A percentile compares a stretch with the other conserved stretches of the same genome.
Evolutionary conservation across 441 rosid species (phyloP).

Genomic region (Dalechampia spathulata): DNA sequence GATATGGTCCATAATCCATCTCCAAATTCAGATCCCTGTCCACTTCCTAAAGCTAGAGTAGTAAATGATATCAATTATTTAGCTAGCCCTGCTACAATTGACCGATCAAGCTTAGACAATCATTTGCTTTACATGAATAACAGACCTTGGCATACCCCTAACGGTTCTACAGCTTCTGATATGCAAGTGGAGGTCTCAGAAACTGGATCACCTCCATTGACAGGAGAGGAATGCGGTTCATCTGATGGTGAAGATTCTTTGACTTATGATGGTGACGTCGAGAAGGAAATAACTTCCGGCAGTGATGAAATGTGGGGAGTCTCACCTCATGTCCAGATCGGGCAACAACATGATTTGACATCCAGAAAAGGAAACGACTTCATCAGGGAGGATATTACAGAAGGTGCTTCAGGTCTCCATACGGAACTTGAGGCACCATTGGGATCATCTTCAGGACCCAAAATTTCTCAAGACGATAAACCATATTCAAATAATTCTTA

Average conservation of each 20-base stretch:
- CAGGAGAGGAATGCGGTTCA: slow-evolving; percentile 41
- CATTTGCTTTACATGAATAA: slow-evolving; percentile 26
- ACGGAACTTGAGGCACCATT: slow-evolving; percentile 14
- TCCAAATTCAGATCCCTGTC: slow-evolving; percentile 22
- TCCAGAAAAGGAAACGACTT: slow-evolving; percentile 16
- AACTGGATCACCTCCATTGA: slow-evolving; percentile 61
- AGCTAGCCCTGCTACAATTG: slow-evolving; percentile 34
- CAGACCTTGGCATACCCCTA: slow-evolving; percentile 38
- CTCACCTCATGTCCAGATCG: slow-evolving; percentile 24
- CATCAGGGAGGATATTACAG: slow-evolving; percentile 13
- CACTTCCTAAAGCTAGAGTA: slow-evolving; percentile 30
- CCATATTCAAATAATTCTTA: slow-evolving; percentile 5
- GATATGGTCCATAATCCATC: slow-evolving; percentile 15
- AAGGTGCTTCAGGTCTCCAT: slow-evolving; percentile 8
- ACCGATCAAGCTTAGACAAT: slow-evolving; percentile 32
- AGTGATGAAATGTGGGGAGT: slow-evolving; percentile 47
- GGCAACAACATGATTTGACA: slow-evolving; percentile 17
- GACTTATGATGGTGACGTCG: slow-evolving; percentile 40
- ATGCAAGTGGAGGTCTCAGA: slow-evolving; percentile 94
- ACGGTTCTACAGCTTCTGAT: slow-evolving; percentile 74
- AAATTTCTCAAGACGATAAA: too few relatives aligned
- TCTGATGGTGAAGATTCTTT: slow-evolving; percentile 46
- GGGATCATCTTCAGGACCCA: slow-evolving; percentile 26
- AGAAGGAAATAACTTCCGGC: slow-evolving; percentile 32
- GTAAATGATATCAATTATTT: slow-evolving; percentile 19